phyloP scores from a whole-genome alignment of 768 basidiomycete genomes.

The Termitomyces sp. region DNA sequence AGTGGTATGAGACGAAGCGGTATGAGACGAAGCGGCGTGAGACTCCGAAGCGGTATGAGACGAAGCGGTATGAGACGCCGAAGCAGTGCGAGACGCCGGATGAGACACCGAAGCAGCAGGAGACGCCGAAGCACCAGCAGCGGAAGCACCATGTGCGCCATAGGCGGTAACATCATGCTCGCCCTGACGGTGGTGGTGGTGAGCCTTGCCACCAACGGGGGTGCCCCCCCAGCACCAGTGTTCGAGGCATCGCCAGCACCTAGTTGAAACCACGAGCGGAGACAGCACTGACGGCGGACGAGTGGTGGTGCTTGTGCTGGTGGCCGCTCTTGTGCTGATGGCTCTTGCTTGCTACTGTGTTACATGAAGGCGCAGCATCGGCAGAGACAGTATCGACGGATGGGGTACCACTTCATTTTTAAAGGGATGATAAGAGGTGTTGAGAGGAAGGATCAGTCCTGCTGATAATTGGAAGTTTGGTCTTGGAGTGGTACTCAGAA shows the following conservation, averaged over 20 bases:
- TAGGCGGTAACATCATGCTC: not conserved
- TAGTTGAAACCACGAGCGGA: not conserved
- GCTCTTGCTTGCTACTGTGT: not conserved
- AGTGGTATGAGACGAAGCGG: too few relatives aligned
- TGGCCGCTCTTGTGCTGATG: not conserved
- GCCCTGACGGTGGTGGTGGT: too few relatives aligned
- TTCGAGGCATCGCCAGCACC: not conserved
- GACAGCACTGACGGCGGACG: not conserved
- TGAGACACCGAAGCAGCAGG: too few relatives aligned
- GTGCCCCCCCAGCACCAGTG: not conserved
- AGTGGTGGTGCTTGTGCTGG: not conserved
- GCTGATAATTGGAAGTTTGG: constrained; percentile 5
- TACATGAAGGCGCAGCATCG: not conserved
- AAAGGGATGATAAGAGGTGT: constrained; percentile 2
- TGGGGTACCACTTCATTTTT: constrained; percentile 13
- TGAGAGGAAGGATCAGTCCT: constrained; percentile 6
- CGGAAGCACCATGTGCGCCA: not conserved
- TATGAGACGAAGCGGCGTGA: too few relatives aligned
- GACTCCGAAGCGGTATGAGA: too few relatives aligned
- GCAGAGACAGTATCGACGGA: not conserved
- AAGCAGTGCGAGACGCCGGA: too few relatives aligned
- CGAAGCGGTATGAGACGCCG: too few relatives aligned
- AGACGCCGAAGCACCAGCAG: not conserved
- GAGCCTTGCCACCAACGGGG: not conserved
- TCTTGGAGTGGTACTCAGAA: constrained; percentile 9